Evolutionary conservation across 257 asterid species (phyloP).

Genomic region (Parsonsia alboflavescens): DNA sequence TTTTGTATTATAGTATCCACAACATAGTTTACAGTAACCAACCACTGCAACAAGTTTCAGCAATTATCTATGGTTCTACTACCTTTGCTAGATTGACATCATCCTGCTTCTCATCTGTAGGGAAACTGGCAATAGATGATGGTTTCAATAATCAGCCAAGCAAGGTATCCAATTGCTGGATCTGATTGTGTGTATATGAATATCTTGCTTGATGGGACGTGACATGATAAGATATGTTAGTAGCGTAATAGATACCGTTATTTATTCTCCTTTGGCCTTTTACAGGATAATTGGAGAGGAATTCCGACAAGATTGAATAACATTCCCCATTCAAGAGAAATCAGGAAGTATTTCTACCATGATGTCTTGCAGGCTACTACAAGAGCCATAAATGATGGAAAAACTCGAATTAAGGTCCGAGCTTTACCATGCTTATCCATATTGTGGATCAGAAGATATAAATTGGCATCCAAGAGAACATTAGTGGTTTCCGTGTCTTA

Average conservation of each 20-base stretch:
- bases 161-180: conserved; percentile 38
- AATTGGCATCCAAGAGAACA: not conserved
- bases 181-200: not conserved
- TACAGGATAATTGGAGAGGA: conserved; percentile 84
- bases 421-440: conserved; percentile 9
- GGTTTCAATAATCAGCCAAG: conserved; percentile 25
- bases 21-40: not conserved
- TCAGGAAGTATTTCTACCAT: conserved; percentile 77
- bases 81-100: conserved; percentile 18
- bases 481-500: not conserved
- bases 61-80: conserved; percentile 8
- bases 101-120: conserved; percentile 30
- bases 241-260: conserved; percentile 14
- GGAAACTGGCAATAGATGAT: conserved; percentile 32
- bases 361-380: conserved; percentile 83
- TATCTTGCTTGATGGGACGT: not conserved
- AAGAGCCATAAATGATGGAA: conserved; percentile 75
- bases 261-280: conserved; percentile 23
- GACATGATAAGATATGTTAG: conserved; percentile 7
- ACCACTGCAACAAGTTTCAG: not conserved
- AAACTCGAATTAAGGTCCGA: conserved; percentile 76
- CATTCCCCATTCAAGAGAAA: conserved; percentile 97
- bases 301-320: conserved; percentile 89
- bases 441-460: conserved; percentile 10
- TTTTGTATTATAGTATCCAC: not conserved